Evolutionary conservation across 805 yeast genomes (phyloP).

Genomic region (Saturnispora zaruensis): DNA sequence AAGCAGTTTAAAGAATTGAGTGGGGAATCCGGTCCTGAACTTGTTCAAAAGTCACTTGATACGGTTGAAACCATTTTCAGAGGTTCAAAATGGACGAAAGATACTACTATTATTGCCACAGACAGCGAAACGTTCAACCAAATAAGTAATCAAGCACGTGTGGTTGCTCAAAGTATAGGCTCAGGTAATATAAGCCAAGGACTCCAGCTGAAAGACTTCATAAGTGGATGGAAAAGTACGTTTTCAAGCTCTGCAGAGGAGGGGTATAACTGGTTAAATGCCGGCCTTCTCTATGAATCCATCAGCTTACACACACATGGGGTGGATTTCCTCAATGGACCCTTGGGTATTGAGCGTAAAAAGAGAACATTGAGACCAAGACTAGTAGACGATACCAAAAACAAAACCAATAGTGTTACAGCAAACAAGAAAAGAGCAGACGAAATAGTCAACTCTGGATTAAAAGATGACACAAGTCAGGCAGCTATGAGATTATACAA

Average conservation of each 20-base stretch:
- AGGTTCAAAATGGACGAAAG: slow-evolving; percentile 30
- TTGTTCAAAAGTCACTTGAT: slow-evolving; percentile 37
- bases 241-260: slow-evolving; percentile 20
- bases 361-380: slow-evolving; percentile 28
- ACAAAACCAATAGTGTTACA: slow-evolving; percentile 32
- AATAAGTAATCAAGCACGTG: slow-evolving; percentile 53
- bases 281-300: slow-evolving; percentile 45
- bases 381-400: slow-evolving; percentile 35
- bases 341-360: slow-evolving; percentile 53
- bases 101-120: slow-evolving; percentile 40
- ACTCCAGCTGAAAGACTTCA: slow-evolving; percentile 41
- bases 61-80: slow-evolving; percentile 41
- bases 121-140: slow-evolving; percentile 59
- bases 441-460: slow-evolving; percentile 43
- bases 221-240: slow-evolving; percentile 31
- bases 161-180: slow-evolving; percentile 53
- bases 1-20: slow-evolving; percentile 42
- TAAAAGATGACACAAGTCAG: slow-evolving; percentile 49
- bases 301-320: slow-evolving; percentile 41
- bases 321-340: slow-evolving; percentile 61
- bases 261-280: slow-evolving; percentile 46
- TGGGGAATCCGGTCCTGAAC: slow-evolving; percentile 47
- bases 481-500: slow-evolving; percentile 49
- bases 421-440: slow-evolving; percentile 48
- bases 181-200: slow-evolving; percentile 48